A percentile compares a stretch with the other conserved stretches of the same genome.
Evolutionary conservation across 1,284 basidiomycete species (phyloP).

Genomic region (Rhizopogon hawkerae): DNA sequence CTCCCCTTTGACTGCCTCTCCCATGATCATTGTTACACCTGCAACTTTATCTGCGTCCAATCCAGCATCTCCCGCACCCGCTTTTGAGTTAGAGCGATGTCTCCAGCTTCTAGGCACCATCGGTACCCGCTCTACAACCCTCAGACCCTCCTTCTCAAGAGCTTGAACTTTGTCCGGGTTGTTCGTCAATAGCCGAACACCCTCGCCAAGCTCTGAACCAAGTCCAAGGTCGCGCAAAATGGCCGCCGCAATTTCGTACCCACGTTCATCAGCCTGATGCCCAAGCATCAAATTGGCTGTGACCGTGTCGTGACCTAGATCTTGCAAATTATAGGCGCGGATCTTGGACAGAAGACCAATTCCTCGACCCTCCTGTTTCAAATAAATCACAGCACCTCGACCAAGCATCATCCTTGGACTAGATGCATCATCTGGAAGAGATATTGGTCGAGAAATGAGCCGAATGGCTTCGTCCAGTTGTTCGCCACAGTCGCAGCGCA

Average conservation of each 20-base stretch:
- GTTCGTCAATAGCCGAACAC: conserved; percentile 86
- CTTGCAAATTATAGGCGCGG: conserved; percentile 96
- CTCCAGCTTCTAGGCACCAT: conserved; percentile 94
- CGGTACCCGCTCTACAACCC: conserved; percentile 76
- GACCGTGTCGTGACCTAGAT: conserved; percentile 97
- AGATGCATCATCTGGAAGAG: conserved; percentile 30
- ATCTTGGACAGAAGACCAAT: conserved; percentile 97
- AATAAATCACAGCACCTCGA: conserved; percentile 92
- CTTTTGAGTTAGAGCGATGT: conserved; percentile 17
- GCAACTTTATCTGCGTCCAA: conserved; percentile 41
- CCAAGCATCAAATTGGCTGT: conserved; percentile 95
- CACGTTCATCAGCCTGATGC: conserved; percentile 88
- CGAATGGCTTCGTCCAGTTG: conserved; percentile 96
- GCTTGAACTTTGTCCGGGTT: conserved; percentile 97
- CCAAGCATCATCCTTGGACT: conserved; percentile 50
- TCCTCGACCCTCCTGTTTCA: conserved; percentile 97
- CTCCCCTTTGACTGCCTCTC: conserved; percentile 68
- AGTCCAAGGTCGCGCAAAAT: conserved; percentile 87
- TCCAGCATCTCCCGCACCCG: conserved; percentile 17
- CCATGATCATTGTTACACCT: conserved; percentile 83
- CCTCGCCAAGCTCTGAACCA: conserved; percentile 47
- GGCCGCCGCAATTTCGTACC: conserved; percentile 86
- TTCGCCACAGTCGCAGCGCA: conserved; percentile 98
- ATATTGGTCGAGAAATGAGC: conserved; percentile 74
- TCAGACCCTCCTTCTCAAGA: conserved; percentile 76